Conservation (phyloP, 2,329 filamentous ascomycete genomes). For the Leptographium procerum region DNA sequence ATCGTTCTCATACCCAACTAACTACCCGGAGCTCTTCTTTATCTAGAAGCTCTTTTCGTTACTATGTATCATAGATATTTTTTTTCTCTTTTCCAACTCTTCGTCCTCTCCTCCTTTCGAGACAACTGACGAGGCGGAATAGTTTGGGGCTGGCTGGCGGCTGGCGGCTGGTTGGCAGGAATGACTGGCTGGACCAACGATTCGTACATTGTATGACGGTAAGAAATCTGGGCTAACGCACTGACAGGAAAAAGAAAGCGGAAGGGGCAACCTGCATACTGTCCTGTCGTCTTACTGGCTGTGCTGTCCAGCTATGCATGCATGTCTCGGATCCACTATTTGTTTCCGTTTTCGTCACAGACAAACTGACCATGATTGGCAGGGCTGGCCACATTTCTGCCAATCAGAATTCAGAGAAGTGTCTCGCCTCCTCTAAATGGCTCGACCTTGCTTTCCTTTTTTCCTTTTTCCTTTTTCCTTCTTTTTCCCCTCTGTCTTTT, state of each 20-base stretch:
- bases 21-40: no score
- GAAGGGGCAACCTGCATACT: not conserved
- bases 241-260: not conserved
- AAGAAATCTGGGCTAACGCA: not conserved
- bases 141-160: not conserved
- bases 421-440: not conserved
- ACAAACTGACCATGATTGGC: not conserved
- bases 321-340: not conserved
- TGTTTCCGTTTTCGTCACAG: not conserved
- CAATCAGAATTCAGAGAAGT: not conserved
- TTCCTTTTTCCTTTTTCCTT: not conserved
- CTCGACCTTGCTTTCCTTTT: no score
- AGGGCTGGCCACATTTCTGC: not conserved
- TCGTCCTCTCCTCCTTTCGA: not conserved
- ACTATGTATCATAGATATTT: no score
- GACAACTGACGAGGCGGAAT: no score
- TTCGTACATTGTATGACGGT: no score
- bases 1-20: no score
- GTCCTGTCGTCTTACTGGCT: not conserved
- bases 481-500: not conserved
- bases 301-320: not conserved
- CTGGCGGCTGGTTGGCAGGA: no score
- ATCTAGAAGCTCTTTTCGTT: not conserved
- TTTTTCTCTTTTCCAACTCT: not conserved
- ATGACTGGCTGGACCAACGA: not conserved